Base-by-base conservation (phyloP, 2,329 filamentous ascomycete species). In the Colletotrichum sp. region DNA sequence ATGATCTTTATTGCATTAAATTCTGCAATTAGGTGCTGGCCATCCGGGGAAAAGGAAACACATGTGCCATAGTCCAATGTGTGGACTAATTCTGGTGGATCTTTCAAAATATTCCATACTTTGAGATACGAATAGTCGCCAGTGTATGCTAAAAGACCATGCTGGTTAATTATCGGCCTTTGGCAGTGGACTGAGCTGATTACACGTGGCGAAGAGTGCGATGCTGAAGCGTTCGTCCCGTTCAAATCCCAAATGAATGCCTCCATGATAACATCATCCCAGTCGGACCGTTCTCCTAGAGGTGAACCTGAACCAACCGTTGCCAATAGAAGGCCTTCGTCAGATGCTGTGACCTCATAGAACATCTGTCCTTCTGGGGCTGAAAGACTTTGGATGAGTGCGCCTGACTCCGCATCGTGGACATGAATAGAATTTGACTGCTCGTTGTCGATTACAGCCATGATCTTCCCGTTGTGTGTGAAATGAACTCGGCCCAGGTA, bases 221-320 rank as follows among this genome's bases (percentile, higher is more conserved):
- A 44, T 9, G 39, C 4, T n/a, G 16, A 44, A 3, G 0, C 39
- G 8, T 44, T 19, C 8, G 16, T 44, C 4, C 19, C 39, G 39
- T 19, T 19, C 39, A 44, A n/a, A n/a, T 44, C 39, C 39, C 39
- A 44, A 44, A 44, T 19, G 16, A 44, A 44, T 5, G 8, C 16
- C 39, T 19, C 36, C 8, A 8, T 19, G 36, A 5, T 3, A 19
- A 6, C 16, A 9, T 19, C 16, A 44, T 19, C 2, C 16, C 7
- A 36, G 34, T 16, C 0, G 15, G 15, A 0, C 7, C 15, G 6
- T 0, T 5, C 15, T 36, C 8, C 36, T 19, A 16, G 34, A 8
- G 32, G 12, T 13, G 32, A 19, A 39, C 8, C 2, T 13, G 36
- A 9, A 44, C 16, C 39, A 44, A 11, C 16, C 3, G 39, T 44